Conservation (phyloP, 345 rosid species). For the Aegle marmelos region DNA sequence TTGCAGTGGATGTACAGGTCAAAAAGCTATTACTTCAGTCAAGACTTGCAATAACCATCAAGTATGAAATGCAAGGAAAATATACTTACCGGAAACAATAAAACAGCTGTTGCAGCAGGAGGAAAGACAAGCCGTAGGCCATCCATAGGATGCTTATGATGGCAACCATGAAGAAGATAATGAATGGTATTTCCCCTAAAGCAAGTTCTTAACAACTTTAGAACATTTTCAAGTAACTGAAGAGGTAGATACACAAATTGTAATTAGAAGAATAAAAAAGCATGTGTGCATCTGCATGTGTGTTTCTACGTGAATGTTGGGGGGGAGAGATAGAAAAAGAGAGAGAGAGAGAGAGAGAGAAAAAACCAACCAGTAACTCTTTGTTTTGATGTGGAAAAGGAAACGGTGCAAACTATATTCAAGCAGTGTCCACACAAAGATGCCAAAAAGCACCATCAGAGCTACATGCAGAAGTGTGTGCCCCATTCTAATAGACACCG, state of each 20-base stretch:
- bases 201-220: slow-evolving; percentile 2
- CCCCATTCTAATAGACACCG: slow-evolving; percentile 63
- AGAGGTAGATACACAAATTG: neutral
- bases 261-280: neutral
- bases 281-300: neutral
- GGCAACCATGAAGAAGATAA: slow-evolving; percentile 90
- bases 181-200: slow-evolving; percentile 73
- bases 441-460: slow-evolving; percentile 54
- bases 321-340: fast-evolving
- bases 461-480: slow-evolving; percentile 52
- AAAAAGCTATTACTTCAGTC: neutral
- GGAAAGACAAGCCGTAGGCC: slow-evolving; percentile 84
- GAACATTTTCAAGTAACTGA: neutral
- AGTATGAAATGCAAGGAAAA: neutral
- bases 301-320: neutral
- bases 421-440: slow-evolving; percentile 80
- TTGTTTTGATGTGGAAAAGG: slow-evolving; percentile 88
- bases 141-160: slow-evolving; percentile 90
- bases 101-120: slow-evolving; percentile 74
- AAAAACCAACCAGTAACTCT: slow-evolving; percentile 73
- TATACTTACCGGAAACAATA: slow-evolving; percentile 56
- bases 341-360: slow-evolving; percentile 19
- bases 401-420: slow-evolving; percentile 95
- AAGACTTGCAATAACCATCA: neutral
- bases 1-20: neutral